phyloP scores from a whole-genome alignment of 257 asterid species.

The Eucommia ulmoides region DNA sequence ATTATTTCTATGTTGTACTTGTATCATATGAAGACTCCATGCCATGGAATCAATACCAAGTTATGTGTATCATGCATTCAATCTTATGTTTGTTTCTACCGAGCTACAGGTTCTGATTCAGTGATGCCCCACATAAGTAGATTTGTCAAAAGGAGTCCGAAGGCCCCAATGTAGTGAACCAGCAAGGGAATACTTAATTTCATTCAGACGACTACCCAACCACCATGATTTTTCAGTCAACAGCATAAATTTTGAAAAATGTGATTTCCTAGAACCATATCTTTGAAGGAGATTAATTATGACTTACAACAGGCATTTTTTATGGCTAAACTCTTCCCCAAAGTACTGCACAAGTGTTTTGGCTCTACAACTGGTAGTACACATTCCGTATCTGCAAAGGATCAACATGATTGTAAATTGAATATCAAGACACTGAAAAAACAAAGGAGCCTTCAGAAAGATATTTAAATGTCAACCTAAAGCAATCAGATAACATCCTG shows the following conservation, averaged over 20 bases:
- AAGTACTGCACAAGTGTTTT: conserved; percentile 67
- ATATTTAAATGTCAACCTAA: conserved; percentile 32
- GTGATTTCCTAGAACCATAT: too few species aligned
- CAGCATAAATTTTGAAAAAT: background rate
- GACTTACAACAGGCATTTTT: conserved; percentile 53
- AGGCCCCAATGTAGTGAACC: background rate
- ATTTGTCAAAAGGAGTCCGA: background rate
- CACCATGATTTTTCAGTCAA: background rate
- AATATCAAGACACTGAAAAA: conserved; percentile 11
- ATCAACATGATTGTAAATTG: conserved; percentile 7
- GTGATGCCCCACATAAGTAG: background rate
- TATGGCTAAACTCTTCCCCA: conserved; percentile 55
- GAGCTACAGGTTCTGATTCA: too few species aligned
- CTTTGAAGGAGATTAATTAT: too few species aligned
- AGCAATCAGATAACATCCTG: conserved; percentile 68
- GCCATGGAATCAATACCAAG: too few species aligned
- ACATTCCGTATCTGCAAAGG: conserved; percentile 59
- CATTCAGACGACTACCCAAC: background rate
- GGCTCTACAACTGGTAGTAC: conserved; percentile 49
- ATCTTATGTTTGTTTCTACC: too few species aligned
- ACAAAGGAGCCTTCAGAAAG: conserved; percentile 4
- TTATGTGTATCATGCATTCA: too few species aligned
- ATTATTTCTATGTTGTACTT: too few species aligned
- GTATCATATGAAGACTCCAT: too few species aligned
- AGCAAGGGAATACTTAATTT: background rate